Base-by-base conservation (phyloP, 352 stramenopile genomes). In the Phytophthora colocasiae region DNA sequence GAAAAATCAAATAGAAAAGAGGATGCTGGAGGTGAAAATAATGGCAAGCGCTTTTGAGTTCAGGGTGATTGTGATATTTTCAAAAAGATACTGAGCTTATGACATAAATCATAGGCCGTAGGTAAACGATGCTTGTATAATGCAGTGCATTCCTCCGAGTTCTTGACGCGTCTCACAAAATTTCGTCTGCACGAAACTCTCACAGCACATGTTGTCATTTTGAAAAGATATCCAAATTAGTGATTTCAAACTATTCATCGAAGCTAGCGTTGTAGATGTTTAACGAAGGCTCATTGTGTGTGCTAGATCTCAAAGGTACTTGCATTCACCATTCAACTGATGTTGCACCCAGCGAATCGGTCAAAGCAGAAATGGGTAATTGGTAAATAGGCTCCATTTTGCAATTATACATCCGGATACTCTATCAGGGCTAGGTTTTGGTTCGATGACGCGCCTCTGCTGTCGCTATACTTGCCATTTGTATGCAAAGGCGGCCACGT, bases 341-440 rank as follows among this genome's bases (percentile, higher is more conserved):
- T 22, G 0, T 22, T 22, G 22, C 22, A 22, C 22, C 22, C 27
- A 31, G 27, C 38, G 38, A 44, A 44, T 36, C 29, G 29, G 6
- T 34, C 29, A 9, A 11, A 11, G 29, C 17, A 14, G 17, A 43
- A 43, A 43, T 43, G 7, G 38, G 38, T 7, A 34, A 36, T 4
- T 34, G 31, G 1, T 44, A 47, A 47, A 47, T 47, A 17, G 40
- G 40, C 14, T 11, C 31, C 9, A 14, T 36, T 36, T 36, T 10
- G 12, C 31, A 36, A 36, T 36, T 36, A 36, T 36, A 36, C 31
- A 6, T 57, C 27, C 49, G 49, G 49, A 57, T 57, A 57, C 19
- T 11, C 11, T 8, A 9, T 22, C 14, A 12, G 45, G 59, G 44
- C 17, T 67, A 67, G 59, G 59, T 62, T 38, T 67, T 29, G 1